Evolutionary conservation across 2,329 filamentous ascomycete species (phyloP).

Genomic region (Neospermospora avenae): DNA sequence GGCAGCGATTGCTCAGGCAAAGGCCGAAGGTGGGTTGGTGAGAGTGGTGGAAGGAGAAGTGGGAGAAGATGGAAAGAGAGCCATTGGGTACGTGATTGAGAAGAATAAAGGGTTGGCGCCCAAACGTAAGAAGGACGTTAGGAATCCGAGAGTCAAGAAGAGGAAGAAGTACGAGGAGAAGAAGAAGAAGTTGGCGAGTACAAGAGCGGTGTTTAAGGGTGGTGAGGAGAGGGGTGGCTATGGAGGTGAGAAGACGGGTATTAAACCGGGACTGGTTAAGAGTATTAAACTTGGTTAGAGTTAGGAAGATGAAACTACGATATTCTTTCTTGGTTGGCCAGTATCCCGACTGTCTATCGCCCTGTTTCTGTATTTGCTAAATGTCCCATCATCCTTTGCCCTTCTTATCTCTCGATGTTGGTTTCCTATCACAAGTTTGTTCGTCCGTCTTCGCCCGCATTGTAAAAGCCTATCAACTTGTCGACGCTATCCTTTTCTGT

Average conservation of each 20-base stretch:
- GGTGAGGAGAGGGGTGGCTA: constrained; percentile 83
- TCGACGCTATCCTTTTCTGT: too few relatives aligned
- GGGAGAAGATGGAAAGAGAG: constrained; percentile 81
- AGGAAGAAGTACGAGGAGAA: constrained; percentile 93
- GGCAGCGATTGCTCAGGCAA: constrained; percentile 56
- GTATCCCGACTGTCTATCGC: not conserved
- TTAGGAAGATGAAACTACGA: not conserved
- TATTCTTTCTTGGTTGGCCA: not conserved
- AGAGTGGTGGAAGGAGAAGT: constrained; percentile 64
- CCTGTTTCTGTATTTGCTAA: not conserved
- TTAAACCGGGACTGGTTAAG: constrained; percentile 91
- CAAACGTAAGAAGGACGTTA: constrained; percentile 86
- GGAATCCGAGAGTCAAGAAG: constrained; percentile 98
- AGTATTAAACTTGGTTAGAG: constrained; percentile 70
- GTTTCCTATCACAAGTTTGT: too few relatives aligned
- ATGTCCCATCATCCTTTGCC: not conserved
- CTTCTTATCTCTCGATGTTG: too few relatives aligned
- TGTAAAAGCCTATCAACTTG: too few relatives aligned
- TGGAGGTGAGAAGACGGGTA: constrained; percentile 87
- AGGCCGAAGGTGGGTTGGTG: constrained; percentile 59
- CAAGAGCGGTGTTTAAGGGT: constrained; percentile 82
- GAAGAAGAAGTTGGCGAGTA: constrained; percentile 92
- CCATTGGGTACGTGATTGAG: constrained; percentile 89
- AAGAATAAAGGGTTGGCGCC: constrained; percentile 97
- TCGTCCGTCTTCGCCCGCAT: too few relatives aligned